Conservation (phyloP, 1,139 yeast genomes). For the Debaryomyces sp. region DNA sequence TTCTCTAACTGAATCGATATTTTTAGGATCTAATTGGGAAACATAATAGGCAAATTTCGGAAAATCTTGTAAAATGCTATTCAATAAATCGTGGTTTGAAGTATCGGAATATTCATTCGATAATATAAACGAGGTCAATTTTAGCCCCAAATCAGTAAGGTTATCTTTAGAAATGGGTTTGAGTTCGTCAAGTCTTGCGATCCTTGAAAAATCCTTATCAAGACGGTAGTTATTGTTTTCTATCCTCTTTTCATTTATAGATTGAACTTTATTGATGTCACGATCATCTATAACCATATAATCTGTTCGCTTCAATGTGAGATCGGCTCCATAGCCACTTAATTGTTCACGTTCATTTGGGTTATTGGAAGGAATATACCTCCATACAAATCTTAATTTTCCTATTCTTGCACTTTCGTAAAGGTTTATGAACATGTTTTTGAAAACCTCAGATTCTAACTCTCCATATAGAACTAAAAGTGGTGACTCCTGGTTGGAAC, state of each 20-base stretch:
- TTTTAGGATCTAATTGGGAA: constrained; percentile 18
- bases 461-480: constrained; percentile 54
- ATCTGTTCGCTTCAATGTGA: constrained; percentile 64
- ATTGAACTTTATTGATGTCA: constrained; percentile 22
- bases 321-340: constrained; percentile 68
- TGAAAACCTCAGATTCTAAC: constrained; percentile 49
- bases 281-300: constrained; percentile 66
- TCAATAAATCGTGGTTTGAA: constrained; percentile 35
- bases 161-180: constrained; percentile 28
- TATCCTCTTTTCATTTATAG: not conserved
- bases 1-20: constrained; percentile 20
- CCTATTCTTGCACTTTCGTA: constrained; percentile 63
- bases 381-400: constrained; percentile 73
- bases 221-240: constrained; percentile 6
- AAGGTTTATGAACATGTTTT: constrained; percentile 59
- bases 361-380: constrained; percentile 53
- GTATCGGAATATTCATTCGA: constrained; percentile 25
- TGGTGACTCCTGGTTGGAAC: constrained; percentile 44
- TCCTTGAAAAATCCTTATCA: constrained; percentile 13
- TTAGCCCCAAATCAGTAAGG: constrained; percentile 43
- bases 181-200: constrained; percentile 21
- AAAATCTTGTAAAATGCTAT: constrained; percentile 45
- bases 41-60: constrained; percentile 50
- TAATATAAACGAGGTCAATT: constrained; percentile 48
- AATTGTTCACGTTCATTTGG: constrained; percentile 34